Base-by-base conservation (phyloP, 2,329 filamentous ascomycete genomes). In the Arthrobotrys musiformis region DNA sequence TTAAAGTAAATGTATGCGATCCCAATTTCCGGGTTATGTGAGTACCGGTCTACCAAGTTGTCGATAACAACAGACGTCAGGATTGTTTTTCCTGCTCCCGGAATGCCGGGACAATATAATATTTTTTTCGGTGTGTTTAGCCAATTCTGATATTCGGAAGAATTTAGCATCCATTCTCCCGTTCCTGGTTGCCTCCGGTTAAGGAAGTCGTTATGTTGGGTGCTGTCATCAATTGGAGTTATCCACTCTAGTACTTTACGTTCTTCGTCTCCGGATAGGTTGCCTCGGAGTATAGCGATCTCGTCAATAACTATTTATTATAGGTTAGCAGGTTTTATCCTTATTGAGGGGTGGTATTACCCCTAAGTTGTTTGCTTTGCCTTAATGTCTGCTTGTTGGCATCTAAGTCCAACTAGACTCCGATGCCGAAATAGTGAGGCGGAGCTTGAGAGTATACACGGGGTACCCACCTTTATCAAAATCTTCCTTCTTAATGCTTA, bases 71-170 rank as follows among this genome's bases (percentile, higher is more conserved):
- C 83, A 0, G 85, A 83, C 0, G 84, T 80, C 0, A 86, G 64
- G 2, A 86, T 85, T 0, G 86, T 87, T 79, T 87, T 88, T 0
- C 86, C 86, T 0, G 85, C 84, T 2, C 86, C 86, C 0, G 85
- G 85, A 13, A 86, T 85, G 0, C 86, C 85, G 1, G 83, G 83
- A 74, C 85, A 88, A 76, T 86, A 86, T 0, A 88, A n/a, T 35
- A 44, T 28, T 22, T 35, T 22, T 24, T 35, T 54, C 4, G 26
- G 9, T 28, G 44, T 22, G 15, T 28, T 54, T 26, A 70, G 4
- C 67, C 67, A 70, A 13, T 44, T 37, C 13, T 61, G 28, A 75
- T 82, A 86, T 46, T 84, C 81, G 0, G 13, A 3, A 0, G 84
- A 85, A 2, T 84, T 79, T 0, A 88, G 79, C 2, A 88, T 81